phyloP scores from a whole-genome alignment of 1,284 basidiomycete species.

The Paramarasmius palmivorus region DNA sequence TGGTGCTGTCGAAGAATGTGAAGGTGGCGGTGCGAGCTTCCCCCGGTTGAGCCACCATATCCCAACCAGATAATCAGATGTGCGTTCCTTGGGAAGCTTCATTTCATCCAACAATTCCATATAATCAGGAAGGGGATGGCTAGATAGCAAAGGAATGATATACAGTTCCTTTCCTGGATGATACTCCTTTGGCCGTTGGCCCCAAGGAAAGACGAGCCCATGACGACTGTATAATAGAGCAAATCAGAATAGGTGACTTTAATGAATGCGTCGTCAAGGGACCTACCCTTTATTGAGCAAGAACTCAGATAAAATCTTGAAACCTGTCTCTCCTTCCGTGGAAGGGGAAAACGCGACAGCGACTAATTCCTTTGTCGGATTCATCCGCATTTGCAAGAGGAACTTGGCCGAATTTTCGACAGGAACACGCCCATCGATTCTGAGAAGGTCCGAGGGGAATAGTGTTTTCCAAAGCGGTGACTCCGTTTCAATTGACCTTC shows the following conservation, averaged over 20 bases:
- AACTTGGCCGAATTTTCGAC: constrained; percentile 74
- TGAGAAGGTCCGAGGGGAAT: constrained; percentile 65
- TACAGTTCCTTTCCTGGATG: constrained; percentile 87
- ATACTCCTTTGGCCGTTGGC: constrained; percentile 65
- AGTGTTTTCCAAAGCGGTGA: constrained; percentile 71
- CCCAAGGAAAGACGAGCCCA: constrained; percentile 86
- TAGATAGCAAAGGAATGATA: constrained; percentile 76
- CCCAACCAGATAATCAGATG: constrained; percentile 70
- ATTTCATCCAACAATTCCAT: constrained; percentile 85
- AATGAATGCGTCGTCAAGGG: constrained; percentile 6
- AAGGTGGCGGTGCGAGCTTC: constrained; percentile 51
- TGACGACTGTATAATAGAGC: constrained; percentile 62
- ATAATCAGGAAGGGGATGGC: constrained; percentile 78
- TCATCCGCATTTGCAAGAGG: constrained; percentile 74
- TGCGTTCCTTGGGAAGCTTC: constrained; percentile 63
- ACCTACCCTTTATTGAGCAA: constrained; percentile 77
- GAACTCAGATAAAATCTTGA: constrained; percentile 68
- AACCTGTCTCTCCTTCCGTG: constrained; percentile 43
- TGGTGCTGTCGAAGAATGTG: constrained; percentile 17
- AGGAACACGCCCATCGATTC: constrained; percentile 83
- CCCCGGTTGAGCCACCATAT: constrained; percentile 83
- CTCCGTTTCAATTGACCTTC: constrained; percentile 50
- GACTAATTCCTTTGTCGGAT: constrained; percentile 76
- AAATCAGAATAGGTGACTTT: constrained; percentile 15
- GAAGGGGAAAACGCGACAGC: constrained; percentile 70